A percentile compares a stretch with the other conserved stretches of the same genome.
phyloP scores from a whole-genome alignment of 352 stramenopile species.

The Phytophthora uliginosa region DNA sequence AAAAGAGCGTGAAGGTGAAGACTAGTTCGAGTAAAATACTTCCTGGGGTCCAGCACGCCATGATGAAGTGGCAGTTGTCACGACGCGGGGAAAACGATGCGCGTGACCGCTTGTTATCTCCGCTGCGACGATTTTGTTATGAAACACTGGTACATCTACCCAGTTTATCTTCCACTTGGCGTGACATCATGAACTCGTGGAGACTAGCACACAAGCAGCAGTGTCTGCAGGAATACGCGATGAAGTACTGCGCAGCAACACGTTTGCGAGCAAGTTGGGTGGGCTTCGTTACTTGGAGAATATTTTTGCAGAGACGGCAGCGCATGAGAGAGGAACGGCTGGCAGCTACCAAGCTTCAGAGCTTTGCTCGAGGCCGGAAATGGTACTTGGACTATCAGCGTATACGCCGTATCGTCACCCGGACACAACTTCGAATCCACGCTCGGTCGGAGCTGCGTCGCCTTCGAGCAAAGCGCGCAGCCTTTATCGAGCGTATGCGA shows the following conservation, averaged over 20 bases:
- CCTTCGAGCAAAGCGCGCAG: constrained; percentile 40
- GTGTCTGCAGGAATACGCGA: constrained; percentile 36
- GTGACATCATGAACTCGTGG: constrained; percentile 58
- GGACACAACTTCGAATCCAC: constrained; percentile 40
- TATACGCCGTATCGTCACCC: constrained; percentile 8
- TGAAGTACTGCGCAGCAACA: constrained; percentile 59
- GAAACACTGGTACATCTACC: constrained; percentile 56
- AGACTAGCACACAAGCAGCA: constrained; percentile 45
- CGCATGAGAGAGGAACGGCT: constrained; percentile 53
- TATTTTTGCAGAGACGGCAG: constrained; percentile 25
- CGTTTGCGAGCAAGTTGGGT: constrained; percentile 58
- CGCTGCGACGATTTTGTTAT: constrained; percentile 51
- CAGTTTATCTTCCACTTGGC: constrained; percentile 54
- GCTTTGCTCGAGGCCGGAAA: constrained; percentile 36
- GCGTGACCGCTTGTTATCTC: constrained; percentile 4
- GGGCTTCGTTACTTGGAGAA: constrained; percentile 30
- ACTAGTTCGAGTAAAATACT: constrained; percentile 1
- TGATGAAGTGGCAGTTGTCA: constrained; percentile 28
- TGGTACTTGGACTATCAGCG: constrained; percentile 33
- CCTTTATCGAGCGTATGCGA: constrained; percentile 58
- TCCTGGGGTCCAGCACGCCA: constrained; percentile 22
- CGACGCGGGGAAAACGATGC: constrained; percentile 1
- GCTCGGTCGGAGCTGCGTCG: constrained; percentile 46
- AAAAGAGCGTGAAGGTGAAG: neutral
- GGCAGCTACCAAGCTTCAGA: constrained; percentile 61